Evolutionary conservation across 345 rosid genomes (phyloP).

Genomic region (Viola odorata): DNA sequence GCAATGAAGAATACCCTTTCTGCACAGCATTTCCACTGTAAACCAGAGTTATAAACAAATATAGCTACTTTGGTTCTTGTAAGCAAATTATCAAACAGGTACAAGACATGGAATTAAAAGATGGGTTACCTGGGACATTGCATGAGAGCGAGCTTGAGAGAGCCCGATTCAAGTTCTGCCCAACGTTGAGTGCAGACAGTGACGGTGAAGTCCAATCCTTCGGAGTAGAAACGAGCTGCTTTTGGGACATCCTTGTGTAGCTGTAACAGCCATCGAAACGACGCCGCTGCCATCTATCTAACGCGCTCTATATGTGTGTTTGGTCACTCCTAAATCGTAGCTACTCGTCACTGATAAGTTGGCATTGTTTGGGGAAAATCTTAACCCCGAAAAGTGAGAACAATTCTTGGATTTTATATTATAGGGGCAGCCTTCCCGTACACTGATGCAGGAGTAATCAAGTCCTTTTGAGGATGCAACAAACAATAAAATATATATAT

Average conservation of each 20-base stretch:
- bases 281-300: conserved; percentile 43
- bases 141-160: conserved; percentile 79
- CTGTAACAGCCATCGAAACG: conserved; percentile 87
- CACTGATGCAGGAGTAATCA: too few species aligned
- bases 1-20: conserved; percentile 60
- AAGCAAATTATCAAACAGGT: conserved; percentile 50
- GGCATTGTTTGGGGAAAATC: too few species aligned
- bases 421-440: too few species aligned
- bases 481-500: too few species aligned
- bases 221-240: conserved; percentile 79
- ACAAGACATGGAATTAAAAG: conserved; percentile 1
- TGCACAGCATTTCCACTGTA: conserved; percentile 49
- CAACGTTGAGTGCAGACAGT: conserved; percentile 78
- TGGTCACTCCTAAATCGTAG: too few species aligned
- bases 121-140: conserved; percentile 60
- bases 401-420: too few species aligned
- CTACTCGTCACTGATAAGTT: too few species aligned
- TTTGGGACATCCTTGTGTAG: conserved; percentile 88
- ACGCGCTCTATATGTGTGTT: too few species aligned
- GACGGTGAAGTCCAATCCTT: conserved; percentile 76
- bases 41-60: conserved; percentile 16
- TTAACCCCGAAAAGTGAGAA: too few species aligned
- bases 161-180: conserved; percentile 90
- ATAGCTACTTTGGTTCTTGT: neutral
- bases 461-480: too few species aligned